These are phyloP conservation scores for Chlorella sp. DNA, from an alignment of 139 green algal genomes.

Conservation along the genomic window DNA sequence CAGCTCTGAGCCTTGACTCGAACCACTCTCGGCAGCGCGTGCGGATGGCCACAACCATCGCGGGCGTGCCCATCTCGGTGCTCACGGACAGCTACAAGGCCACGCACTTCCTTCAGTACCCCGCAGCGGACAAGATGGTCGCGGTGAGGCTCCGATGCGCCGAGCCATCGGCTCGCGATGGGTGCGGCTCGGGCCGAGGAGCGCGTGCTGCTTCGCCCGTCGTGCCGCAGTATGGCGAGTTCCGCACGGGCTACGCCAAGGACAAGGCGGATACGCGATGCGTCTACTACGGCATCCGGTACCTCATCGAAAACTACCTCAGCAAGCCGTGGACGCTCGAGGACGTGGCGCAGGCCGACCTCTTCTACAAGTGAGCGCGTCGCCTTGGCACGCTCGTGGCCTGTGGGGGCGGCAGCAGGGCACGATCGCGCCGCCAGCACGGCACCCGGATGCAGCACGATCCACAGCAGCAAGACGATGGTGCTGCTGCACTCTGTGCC, in stretches of 20 bases:
- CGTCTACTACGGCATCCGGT: conserved; percentile 74
- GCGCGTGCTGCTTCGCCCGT: too few species aligned
- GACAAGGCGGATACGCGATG: conserved; percentile 71
- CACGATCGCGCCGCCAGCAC: too few species aligned
- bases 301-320: conserved; percentile 79
- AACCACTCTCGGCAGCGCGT: background rate
- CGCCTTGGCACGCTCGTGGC: too few species aligned
- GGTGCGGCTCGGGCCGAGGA: too few species aligned
- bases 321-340: conserved; percentile 68
- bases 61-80: conserved; percentile 59
- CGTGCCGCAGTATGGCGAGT: conserved; percentile 83
- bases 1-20: background rate
- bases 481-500: too few species aligned
- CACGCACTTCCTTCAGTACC: conserved; percentile 74
- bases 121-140: conserved; percentile 63
- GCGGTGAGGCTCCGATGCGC: conserved; percentile 62
- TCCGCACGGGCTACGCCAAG: conserved; percentile 65
- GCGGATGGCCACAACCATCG: background rate
- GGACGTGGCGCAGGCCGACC: conserved; percentile 69
- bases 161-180: too few species aligned
- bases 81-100: conserved; percentile 81
- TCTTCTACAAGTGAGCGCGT: conserved; percentile 68
- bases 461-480: too few species aligned
- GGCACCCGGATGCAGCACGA: too few species aligned
- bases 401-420: too few species aligned